phyloP scores from a whole-genome alignment of 257 asterid genomes.

The Solanum virginianum region DNA sequence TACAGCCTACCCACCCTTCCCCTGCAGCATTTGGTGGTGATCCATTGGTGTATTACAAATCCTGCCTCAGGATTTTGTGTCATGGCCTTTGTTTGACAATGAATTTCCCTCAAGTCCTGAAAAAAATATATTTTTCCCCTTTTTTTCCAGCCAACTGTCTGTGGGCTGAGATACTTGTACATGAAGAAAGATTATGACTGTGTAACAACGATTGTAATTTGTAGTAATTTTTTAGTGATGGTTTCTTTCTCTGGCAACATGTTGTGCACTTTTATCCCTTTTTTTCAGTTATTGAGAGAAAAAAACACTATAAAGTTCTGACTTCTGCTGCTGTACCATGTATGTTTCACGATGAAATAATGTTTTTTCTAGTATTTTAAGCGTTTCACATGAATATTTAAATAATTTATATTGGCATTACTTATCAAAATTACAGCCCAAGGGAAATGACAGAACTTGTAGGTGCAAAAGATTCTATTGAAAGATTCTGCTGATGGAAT shows the following conservation, averaged over 20 bases:
- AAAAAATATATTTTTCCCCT: neutral
- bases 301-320: neutral
- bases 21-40: neutral
- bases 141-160: neutral
- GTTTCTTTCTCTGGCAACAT: neutral
- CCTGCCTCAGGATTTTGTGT: slow-evolving; percentile 2
- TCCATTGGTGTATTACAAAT: neutral
- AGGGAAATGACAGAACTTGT: neutral
- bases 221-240: neutral
- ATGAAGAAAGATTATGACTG: neutral
- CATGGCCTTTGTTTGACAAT: neutral
- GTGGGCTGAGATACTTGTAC: neutral
- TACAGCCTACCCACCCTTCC: neutral
- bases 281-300: neutral
- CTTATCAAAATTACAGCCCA: neutral
- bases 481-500: too few relatives aligned
- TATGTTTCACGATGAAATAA: neutral
- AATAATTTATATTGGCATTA: neutral
- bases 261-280: neutral
- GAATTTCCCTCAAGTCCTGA: neutral
- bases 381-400: neutral
- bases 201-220: neutral
- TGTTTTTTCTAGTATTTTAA: too few relatives aligned
- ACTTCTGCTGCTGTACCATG: neutral
- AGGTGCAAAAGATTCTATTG: neutral